A percentile compares a stretch with the other conserved stretches of the same genome.
These are phyloP conservation scores for Fusarium sambucinum DNA, from an alignment of 2,329 filamentous ascomycete genomes.

Conservation along the genomic window DNA sequence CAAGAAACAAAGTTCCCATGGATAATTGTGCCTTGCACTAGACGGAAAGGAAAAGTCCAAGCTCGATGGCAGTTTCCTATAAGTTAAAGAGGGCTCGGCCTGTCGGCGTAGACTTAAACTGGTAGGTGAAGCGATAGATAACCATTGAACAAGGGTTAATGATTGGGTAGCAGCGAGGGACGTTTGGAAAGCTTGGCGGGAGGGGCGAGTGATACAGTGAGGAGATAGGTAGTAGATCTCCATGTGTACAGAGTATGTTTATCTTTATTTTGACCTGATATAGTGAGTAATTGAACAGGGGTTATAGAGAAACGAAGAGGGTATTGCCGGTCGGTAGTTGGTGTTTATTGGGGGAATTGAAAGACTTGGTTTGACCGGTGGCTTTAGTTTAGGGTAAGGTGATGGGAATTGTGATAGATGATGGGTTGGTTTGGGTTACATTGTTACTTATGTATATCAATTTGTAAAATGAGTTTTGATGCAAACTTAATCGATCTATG, in stretches of 20 bases:
- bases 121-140: slow-evolving; percentile 39
- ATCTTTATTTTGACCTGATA: slow-evolving; percentile 7
- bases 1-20: slow-evolving; percentile 18
- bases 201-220: not conserved
- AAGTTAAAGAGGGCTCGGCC: not conserved
- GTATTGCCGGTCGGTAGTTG: not conserved
- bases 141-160: slow-evolving; percentile 2
- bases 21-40: not conserved
- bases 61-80: not conserved
- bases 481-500: not conserved
- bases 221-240: slow-evolving; percentile 13
- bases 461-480: not conserved
- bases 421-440: not conserved
- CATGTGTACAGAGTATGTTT: not conserved
- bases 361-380: not conserved
- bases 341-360: slow-evolving; percentile 14
- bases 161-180: slow-evolving; percentile 31
- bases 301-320: not conserved
- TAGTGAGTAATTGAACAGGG: not conserved
- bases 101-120: slow-evolving; percentile 20
- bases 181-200: slow-evolving; percentile 27
- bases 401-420: not conserved
- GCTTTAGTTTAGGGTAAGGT: slow-evolving; percentile 22
- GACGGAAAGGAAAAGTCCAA: not conserved
- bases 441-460: slow-evolving; percentile 2